Percentiles rank a stretch among this genome's conserved stretches.
Conservation (phyloP, 78 protist genomes). For the Dictyostelium citrinum region DNA sequence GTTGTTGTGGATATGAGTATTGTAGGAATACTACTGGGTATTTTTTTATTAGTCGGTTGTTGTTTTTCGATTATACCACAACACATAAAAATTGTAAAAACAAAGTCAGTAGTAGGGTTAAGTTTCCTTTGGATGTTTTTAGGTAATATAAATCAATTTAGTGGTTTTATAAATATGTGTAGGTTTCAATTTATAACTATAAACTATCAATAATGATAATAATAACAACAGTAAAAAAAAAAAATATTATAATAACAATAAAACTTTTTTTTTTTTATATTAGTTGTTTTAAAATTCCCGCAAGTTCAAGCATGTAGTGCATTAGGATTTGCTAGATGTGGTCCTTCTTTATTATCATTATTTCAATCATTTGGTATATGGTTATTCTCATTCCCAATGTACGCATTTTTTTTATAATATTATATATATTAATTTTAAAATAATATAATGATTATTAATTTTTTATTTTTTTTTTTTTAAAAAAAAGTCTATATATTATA, state of each 20-base stretch:
- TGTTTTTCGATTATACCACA: constrained; percentile 61
- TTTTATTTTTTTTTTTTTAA: neutral
- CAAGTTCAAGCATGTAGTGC: constrained; percentile 38
- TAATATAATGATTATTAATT: neutral
- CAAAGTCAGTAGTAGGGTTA: constrained; percentile 36
- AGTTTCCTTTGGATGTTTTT: constrained; percentile 70
- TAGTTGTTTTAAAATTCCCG: constrained; percentile 66
- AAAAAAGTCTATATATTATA: constrained; percentile 7
- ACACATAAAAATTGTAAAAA: constrained; percentile 60
- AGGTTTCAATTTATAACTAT: neutral
- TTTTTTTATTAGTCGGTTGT: constrained; percentile 44
- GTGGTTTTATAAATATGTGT: constrained; percentile 49
- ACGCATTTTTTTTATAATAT: neutral
- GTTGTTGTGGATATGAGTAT: constrained; percentile 28
- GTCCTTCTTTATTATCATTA: constrained; percentile 56
- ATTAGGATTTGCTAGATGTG: constrained; percentile 17
- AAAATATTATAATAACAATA: neutral
- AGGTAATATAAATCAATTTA: constrained; percentile 72
- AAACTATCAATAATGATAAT: too few relatives aligned
- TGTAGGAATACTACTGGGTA: constrained; percentile 19
- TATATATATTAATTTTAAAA: too few relatives aligned
- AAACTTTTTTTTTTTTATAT: neutral
- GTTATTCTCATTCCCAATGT: constrained; percentile 64
- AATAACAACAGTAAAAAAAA: neutral
- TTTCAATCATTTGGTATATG: constrained; percentile 45